Conservation (phyloP, 495 filamentous ascomycete species). For the Penicillium waksmanii region DNA sequence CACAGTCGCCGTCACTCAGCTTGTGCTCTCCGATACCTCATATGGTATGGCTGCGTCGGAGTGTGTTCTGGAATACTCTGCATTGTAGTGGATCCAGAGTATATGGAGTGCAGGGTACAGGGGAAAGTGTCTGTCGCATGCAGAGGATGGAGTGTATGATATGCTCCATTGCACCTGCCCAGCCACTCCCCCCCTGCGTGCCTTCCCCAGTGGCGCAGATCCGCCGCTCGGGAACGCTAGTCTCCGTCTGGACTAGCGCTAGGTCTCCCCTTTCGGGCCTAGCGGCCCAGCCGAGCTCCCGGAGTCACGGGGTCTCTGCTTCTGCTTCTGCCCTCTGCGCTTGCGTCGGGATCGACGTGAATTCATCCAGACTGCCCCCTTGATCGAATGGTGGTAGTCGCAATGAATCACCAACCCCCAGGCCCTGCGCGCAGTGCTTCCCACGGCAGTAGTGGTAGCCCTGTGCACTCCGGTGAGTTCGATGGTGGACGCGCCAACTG, state of each 20-base stretch:
- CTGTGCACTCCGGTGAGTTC: constrained; percentile 44
- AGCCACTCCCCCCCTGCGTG: constrained; percentile 18
- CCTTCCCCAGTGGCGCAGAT: constrained; percentile 42
- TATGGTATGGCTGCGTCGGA: neutral
- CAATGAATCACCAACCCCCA: constrained; percentile 39
- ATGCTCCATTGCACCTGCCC: constrained; percentile 9
- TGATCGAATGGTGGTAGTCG: constrained; percentile 9
- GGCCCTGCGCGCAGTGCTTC: constrained; percentile 40
- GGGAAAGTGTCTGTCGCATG: too few species aligned
- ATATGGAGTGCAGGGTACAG: too few species aligned
- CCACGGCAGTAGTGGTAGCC: constrained; percentile 42
- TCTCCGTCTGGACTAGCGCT: constrained; percentile 10
- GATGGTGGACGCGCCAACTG: constrained; percentile 14
- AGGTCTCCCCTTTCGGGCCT: constrained; percentile 22
- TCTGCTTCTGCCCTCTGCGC: neutral
- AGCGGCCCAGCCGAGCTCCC: constrained; percentile 37
- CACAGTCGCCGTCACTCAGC: neutral
- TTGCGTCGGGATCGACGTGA: neutral
- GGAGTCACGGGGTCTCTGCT: constrained; percentile 47
- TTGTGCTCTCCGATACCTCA: neutral
- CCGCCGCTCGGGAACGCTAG: constrained; percentile 49
- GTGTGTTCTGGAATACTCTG: too few species aligned
- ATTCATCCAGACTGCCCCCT: constrained; percentile 21
- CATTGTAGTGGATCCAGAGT: too few species aligned
- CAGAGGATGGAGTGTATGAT: neutral